These are phyloP conservation scores for Dipteronia dyeriana DNA, from an alignment of 345 rosid species.

Conservation along the genomic window DNA sequence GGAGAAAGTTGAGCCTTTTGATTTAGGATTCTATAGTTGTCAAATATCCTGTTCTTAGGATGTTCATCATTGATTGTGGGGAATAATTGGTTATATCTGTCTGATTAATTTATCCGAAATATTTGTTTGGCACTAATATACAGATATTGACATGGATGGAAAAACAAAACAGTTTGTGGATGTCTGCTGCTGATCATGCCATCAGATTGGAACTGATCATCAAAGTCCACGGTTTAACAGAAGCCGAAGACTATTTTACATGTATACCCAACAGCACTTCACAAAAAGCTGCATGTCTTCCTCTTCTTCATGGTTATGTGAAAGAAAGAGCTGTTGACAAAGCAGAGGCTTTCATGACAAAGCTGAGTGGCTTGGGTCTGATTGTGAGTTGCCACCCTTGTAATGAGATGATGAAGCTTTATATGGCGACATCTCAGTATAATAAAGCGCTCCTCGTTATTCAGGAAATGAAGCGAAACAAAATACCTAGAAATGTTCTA, in stretches of 20 bases:
- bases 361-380: constrained; percentile 46
- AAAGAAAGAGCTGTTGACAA: constrained; percentile 37
- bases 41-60: not conserved
- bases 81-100: not conserved
- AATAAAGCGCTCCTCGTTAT: constrained; percentile 55
- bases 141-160: constrained; percentile 61
- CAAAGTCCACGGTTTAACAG: constrained; percentile 35
- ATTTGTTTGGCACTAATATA: constrained; percentile 8
- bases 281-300: constrained; percentile 44
- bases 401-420: constrained; percentile 75
- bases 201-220: constrained; percentile 46
- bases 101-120: not conserved
- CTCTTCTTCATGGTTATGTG: constrained; percentile 56
- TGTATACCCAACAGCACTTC: constrained; percentile 25
- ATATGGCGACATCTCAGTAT: constrained; percentile 34
- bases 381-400: constrained; percentile 52
- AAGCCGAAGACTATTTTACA: constrained; percentile 53
- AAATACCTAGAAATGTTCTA: constrained; percentile 49
- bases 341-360: constrained; percentile 57
- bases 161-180: constrained; percentile 29
- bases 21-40: not conserved
- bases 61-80: not conserved
- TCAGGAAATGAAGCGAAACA: constrained; percentile 50
- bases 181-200: constrained; percentile 36
- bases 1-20: not conserved